Base-by-base conservation (phyloP, 768 basidiomycete genomes). In the Xerocomus spinulosus region DNA sequence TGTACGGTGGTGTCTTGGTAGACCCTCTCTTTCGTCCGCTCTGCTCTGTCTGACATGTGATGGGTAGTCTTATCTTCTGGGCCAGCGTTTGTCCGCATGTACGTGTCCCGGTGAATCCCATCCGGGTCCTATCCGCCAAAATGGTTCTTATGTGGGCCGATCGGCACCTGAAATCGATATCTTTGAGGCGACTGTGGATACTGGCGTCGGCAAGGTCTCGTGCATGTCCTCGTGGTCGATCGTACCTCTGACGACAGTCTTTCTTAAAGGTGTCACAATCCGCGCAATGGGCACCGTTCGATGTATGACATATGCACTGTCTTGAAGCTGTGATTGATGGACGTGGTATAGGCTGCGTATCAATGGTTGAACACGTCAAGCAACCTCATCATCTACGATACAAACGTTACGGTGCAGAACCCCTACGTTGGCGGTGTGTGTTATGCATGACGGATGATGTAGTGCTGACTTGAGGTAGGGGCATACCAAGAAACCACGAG, bases 111-210 rank as follows among this genome's bases (percentile, higher is more conserved):
- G 72, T 17, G 82, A 83, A 52, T 68, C 72, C 1, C 81, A 82
- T 61, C 81, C 81, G 2, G 81, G 81, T 12, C 81, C 81, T 5
- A 57, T 72, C 12, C 68, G 66, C 25, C 21, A 69, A 54, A 61
- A 81, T 45, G 80, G 80, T 13, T 65, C 64, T 3, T 81, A 73
- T 50, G 71, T 73, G 2, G 81, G 80, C 1, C 62, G 81, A 18
- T 63, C 72, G 3, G 80, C 81, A 17, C 81, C 81, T 7, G 81
- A 82, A 56, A 80, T 82, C 32, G 81, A 82, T 56, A 65, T 82
- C 35, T 71, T 82, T 48, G 81, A 82, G 53, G 80, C 80, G 3
- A 67, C 64, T 2, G 60, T 67, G 36, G 67, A 67, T 47, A 1
- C 0, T 42, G 62, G 56, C 18, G 12, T 62, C 6, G 65, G 65